Conservation (phyloP, 2,329 filamentous ascomycete genomes). For the Sclerotinia minor region DNA sequence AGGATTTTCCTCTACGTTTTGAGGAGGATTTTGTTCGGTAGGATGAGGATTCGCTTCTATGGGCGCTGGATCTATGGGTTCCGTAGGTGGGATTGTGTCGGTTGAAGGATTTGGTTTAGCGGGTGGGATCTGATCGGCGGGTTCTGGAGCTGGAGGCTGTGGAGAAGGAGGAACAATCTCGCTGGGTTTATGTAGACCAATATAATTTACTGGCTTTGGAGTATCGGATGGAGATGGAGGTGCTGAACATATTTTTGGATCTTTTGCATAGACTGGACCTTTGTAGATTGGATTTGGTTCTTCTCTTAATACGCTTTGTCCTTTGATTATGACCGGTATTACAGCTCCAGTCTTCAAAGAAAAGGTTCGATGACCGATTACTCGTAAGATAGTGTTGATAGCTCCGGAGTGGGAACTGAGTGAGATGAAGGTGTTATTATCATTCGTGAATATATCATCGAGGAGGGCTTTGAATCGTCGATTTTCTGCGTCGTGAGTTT, state of each 20-base stretch:
- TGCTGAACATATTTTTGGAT: conserved; percentile 2
- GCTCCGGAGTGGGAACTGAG: conserved; percentile 62
- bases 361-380: conserved; percentile 63
- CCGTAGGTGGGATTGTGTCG: background rate
- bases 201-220: conserved; percentile 7
- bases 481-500: conserved; percentile 51
- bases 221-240: background rate
- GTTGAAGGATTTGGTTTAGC: background rate
- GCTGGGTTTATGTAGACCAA: conserved; percentile 2
- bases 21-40: background rate
- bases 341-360: conserved; percentile 64
- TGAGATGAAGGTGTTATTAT: conserved; percentile 57
- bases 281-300: conserved; percentile 24
- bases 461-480: conserved; percentile 51
- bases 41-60: background rate
- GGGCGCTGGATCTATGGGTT: background rate
- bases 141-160: background rate
- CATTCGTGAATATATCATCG: conserved; percentile 57
- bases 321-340: conserved; percentile 67
- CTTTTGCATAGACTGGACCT: conserved; percentile 9
- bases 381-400: conserved; percentile 53
- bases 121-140: background rate
- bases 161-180: background rate
- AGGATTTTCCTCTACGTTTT: background rate
- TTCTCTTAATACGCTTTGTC: conserved; percentile 45